Percentiles rank a stretch among this genome's conserved stretches.
phyloP scores from a whole-genome alignment of 306 rosid genomes.

The Elaeagnus macrophylla region DNA sequence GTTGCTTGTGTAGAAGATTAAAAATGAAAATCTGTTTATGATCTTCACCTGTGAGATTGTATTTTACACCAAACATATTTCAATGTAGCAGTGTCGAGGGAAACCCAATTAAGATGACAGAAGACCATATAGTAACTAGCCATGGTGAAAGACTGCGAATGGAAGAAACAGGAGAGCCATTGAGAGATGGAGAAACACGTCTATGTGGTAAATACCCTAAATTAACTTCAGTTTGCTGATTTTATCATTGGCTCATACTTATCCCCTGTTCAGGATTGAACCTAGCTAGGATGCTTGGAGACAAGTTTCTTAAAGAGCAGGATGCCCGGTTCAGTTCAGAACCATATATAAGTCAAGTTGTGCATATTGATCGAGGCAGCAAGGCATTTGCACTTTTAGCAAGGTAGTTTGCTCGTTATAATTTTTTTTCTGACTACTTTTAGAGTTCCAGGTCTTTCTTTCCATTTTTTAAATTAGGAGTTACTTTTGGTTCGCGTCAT shows the following conservation, averaged over 20 bases:
- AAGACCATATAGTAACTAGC: slow-evolving; percentile 74
- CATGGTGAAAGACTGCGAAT: slow-evolving; percentile 65
- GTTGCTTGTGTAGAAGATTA: no score
- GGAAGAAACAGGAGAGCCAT: slow-evolving; percentile 66
- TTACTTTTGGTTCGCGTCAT: no score
- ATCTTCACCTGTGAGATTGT: neutral
- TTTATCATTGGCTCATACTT: slow-evolving; percentile 19
- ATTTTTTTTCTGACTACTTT: no score
- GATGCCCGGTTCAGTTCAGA: slow-evolving; percentile 89
- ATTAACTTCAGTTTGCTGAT: neutral
- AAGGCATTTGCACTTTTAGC: slow-evolving; percentile 70
- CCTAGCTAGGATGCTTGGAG: slow-evolving; percentile 97
- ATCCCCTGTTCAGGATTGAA: slow-evolving; percentile 54
- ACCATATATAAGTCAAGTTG: slow-evolving; percentile 71
- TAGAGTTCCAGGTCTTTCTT: no score
- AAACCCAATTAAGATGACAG: slow-evolving; percentile 66
- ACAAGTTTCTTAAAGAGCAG: slow-evolving; percentile 92
- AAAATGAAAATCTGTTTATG: neutral
- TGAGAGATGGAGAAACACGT: slow-evolving; percentile 87
- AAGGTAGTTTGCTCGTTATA: slow-evolving; percentile 43
- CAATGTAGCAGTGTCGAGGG: slow-evolving; percentile 60
- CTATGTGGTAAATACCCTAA: slow-evolving; percentile 56
- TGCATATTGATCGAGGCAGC: slow-evolving; percentile 49
- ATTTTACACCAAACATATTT: slow-evolving; percentile 8
- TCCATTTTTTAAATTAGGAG: no score